Evolutionary conservation across 192 early-diverging fungal genomes (phyloP).

Genomic region (Backusella psychrophila): DNA sequence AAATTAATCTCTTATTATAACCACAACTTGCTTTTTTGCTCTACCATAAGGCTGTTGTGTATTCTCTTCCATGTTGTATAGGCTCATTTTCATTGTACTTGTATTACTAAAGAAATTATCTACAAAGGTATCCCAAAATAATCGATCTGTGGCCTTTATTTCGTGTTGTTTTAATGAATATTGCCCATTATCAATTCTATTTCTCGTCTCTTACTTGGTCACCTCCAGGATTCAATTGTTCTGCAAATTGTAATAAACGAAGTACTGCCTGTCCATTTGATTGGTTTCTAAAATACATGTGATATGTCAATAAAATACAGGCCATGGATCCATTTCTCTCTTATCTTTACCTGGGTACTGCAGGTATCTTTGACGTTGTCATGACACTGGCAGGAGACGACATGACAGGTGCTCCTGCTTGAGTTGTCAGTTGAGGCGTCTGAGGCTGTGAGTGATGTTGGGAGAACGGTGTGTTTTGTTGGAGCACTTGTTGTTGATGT

Average conservation of each 20-base stretch:
- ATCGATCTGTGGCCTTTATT: constrained; percentile 10
- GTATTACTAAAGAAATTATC: constrained; percentile 19
- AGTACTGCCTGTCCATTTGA: constrained; percentile 24
- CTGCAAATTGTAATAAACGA: constrained; percentile 27
- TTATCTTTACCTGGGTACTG: background rate
- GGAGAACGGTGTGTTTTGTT: background rate
- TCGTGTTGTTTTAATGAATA: background rate
- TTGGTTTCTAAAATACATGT: constrained; percentile 14
- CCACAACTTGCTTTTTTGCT: background rate
- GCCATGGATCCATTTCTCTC: background rate
- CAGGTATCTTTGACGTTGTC: constrained; percentile 1
- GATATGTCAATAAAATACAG: background rate
- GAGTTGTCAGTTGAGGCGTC: background rate
- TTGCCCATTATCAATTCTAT: background rate
- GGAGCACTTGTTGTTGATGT: background rate
- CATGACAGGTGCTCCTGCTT: background rate
- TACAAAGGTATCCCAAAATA: constrained; percentile 26
- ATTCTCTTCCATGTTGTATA: constrained; percentile 7
- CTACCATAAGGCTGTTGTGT: background rate
- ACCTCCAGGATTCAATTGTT: constrained; percentile 26
- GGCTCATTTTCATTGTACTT: constrained; percentile 16
- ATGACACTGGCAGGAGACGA: constrained; percentile 8
- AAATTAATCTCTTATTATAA: background rate
- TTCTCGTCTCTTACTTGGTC: background rate
- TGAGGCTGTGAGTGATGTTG: constrained; percentile 6